Evolutionary conservation across 164 flowering plant species (phyloP).

Genomic region (Kalanchoe fedtschenkoi): DNA sequence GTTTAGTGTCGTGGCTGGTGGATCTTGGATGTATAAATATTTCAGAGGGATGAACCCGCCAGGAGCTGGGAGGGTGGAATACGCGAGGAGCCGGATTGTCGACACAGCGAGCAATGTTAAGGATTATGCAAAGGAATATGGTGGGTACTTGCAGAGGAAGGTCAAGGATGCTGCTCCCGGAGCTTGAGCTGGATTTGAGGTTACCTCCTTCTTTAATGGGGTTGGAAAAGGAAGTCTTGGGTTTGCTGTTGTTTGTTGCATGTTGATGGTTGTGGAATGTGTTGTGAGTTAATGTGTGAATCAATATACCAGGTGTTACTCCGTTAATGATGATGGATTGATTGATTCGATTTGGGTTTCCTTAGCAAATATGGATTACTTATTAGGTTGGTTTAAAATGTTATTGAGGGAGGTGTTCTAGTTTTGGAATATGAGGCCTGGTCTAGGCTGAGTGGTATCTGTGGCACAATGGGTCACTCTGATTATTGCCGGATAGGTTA

Average conservation of each 20-base stretch:
- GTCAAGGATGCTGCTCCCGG: constrained; percentile 90
- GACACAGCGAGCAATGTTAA: constrained; percentile 76
- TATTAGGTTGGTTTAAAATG: not conserved
- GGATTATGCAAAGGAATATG: constrained; percentile 78
- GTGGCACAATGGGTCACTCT: too few species aligned
- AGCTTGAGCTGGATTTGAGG: constrained; percentile 22
- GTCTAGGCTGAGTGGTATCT: too few species aligned
- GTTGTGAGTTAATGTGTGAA: not conserved
- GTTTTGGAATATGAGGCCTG: not conserved
- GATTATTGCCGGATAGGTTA: not conserved
- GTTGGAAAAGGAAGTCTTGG: not conserved
- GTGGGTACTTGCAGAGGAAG: constrained; percentile 65
- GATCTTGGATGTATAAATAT: constrained; percentile 64
- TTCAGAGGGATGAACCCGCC: constrained; percentile 43
- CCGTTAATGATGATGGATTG: not conserved
- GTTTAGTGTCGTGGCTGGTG: constrained; percentile 26
- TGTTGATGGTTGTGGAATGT: not conserved
- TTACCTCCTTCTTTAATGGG: not conserved
- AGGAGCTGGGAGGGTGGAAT: constrained; percentile 61
- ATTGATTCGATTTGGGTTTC: not conserved
- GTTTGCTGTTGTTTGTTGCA: not conserved
- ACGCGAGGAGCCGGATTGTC: constrained; percentile 65
- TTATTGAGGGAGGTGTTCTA: not conserved
- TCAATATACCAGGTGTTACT: not conserved
- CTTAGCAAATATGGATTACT: not conserved